Evolutionary conservation across 2,329 filamentous ascomycete genomes (phyloP), one percentile per base, ranked within the genome.

Genomic region (Acephala macrosclerotiorum): DNA sequence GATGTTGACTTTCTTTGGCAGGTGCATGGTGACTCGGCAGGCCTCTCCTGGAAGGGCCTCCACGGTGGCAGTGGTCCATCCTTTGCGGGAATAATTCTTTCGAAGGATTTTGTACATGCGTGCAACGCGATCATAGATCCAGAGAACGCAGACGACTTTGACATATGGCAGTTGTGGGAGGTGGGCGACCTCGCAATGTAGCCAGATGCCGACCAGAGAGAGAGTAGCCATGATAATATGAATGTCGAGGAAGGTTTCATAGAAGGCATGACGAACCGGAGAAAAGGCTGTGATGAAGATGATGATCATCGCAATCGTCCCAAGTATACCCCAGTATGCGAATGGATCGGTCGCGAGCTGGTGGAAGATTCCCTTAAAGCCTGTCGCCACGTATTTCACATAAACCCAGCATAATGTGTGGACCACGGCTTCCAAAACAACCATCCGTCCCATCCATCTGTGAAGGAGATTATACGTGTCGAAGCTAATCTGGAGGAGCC

Each of bases 401-500:
- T 92, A 85, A 25, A 88, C 81, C 92, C 94, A 97, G 51, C 87
- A 87, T 42, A 87, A 73, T 1, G 89, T 89, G 79, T 96, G 93
- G 16, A 90, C 82, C 57, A 93, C 72, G n/a, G 85, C 80, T 76
- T 95, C 89, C 1, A 89, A 64, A 26, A 93, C 86, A 47, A 91
- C 86, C 51, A 94, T 87, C 29, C 93, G 87, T 33, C 92, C 93
- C 68, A 93, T 86, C 92, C 92, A 96, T 70, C 93, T 87, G 78
- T 96, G 93, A 59, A 96, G 82, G 9, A 96, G 88, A 77, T 98
- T 98, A 84, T 96, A 98, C 0, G 94, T 97, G 78, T 98, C 96
- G 80, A 97, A 99, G 78, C 92, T 95, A 77, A 98, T 91, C 73
- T 91, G 88, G 64, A 98, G 85, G 38, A 96, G 78, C 3, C 83